Conservation (phyloP, 345 rosid genomes). For the Odontarrhena argentea region DNA sequence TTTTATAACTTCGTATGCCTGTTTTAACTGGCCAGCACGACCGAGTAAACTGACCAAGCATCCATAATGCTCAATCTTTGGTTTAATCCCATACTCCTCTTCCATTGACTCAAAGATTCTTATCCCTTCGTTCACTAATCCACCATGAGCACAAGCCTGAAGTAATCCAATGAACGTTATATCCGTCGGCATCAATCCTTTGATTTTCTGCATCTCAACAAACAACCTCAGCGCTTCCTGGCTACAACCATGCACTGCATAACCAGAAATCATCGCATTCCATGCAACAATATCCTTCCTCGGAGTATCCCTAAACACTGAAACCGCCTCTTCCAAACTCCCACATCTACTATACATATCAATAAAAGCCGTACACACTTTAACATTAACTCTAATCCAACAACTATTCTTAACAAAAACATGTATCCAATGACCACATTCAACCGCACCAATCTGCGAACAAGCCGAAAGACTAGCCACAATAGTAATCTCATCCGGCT, state of each 20-base stretch:
- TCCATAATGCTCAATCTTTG: conserved; percentile 83
- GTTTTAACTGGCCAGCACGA: conserved; percentile 62
- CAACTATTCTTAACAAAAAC: conserved; percentile 47
- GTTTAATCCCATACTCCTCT: conserved; percentile 53
- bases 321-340: conserved; percentile 62
- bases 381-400: conserved; percentile 51
- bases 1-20: conserved; percentile 51
- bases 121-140: conserved; percentile 66
- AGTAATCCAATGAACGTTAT: conserved; percentile 60
- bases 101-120: conserved; percentile 56
- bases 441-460: conserved; percentile 77
- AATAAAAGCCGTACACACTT: conserved; percentile 65
- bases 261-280: conserved; percentile 74
- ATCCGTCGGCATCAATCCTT: conserved; percentile 54
- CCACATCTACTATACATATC: conserved; percentile 88
- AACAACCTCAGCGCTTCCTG: conserved; percentile 55
- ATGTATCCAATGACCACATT: conserved; percentile 79
- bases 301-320: conserved; percentile 46
- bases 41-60: conserved; percentile 73
- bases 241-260: conserved; percentile 70
- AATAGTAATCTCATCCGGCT: conserved; percentile 62
- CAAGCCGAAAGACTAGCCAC: conserved; percentile 66
- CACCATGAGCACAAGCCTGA: conserved; percentile 76
- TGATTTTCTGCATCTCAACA: conserved; percentile 47
- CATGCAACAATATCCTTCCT: conserved; percentile 61